A percentile compares a stretch with the other conserved stretches of the same genome.
Evolutionary conservation across 805 yeast genomes (phyloP).

Genomic region (Priceomyces carsonii): DNA sequence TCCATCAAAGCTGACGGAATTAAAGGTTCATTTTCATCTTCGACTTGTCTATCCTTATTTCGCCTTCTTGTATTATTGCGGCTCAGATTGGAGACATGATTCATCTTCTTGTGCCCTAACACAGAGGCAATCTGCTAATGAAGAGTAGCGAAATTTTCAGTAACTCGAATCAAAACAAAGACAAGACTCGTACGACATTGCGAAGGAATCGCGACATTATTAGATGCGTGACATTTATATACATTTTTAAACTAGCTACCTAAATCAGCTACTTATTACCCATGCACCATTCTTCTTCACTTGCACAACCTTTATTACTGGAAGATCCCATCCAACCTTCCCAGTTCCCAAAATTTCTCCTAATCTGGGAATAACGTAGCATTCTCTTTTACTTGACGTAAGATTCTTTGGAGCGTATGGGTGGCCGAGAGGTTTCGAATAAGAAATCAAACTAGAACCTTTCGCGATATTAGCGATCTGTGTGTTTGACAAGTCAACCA

Average conservation of each 20-base stretch:
- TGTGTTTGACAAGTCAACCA: slow-evolving; percentile 73
- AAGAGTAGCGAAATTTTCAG: neutral
- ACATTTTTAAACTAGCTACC: neutral
- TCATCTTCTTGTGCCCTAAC: neutral
- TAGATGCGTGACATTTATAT: slow-evolving; percentile 6
- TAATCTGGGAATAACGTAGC: slow-evolving; percentile 87
- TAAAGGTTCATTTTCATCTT: slow-evolving; percentile 23
- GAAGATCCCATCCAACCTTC: slow-evolving; percentile 86
- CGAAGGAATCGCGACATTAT: slow-evolving; percentile 3
- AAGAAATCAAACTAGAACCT: slow-evolving; percentile 68
- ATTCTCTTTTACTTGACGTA: slow-evolving; percentile 69
- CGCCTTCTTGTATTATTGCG: slow-evolving; percentile 2
- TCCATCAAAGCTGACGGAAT: slow-evolving; percentile 71
- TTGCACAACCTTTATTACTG: slow-evolving; percentile 76
- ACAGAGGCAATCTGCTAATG: neutral
- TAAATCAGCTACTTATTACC: slow-evolving; percentile 39
- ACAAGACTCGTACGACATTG: neutral
- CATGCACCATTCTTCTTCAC: slow-evolving; percentile 67
- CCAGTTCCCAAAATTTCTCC: slow-evolving; percentile 86
- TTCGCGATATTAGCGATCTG: slow-evolving; percentile 80
- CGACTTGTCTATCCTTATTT: neutral
- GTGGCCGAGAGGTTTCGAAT: slow-evolving; percentile 89
- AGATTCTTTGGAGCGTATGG: slow-evolving; percentile 81
- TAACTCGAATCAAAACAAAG: neutral
- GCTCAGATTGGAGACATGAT: neutral